Conservation (phyloP, 495 filamentous ascomycete species). For the Terfezia boudieri region DNA sequence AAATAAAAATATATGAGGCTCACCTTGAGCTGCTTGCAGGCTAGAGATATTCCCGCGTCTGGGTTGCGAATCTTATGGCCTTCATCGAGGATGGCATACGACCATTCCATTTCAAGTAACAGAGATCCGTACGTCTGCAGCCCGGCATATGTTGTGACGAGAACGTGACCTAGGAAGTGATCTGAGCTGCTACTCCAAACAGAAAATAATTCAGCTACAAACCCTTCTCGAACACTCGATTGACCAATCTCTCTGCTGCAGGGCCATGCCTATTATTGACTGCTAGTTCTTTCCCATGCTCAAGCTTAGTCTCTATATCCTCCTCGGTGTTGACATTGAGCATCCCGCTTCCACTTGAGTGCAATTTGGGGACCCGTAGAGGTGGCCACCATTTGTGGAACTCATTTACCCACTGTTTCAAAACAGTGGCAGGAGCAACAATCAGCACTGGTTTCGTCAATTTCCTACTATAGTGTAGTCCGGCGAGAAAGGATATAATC, state of each 20-base stretch:
- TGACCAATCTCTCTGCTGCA: slow-evolving; percentile 43
- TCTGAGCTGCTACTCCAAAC: not conserved
- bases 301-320: slow-evolving; percentile 24
- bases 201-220: not conserved
- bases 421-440: slow-evolving; percentile 77
- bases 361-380: slow-evolving; percentile 77
- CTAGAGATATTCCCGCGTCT: slow-evolving; percentile 72
- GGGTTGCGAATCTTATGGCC: slow-evolving; percentile 96
- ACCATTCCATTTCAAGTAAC: slow-evolving; percentile 66
- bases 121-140: slow-evolving; percentile 65
- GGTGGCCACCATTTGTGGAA: slow-evolving; percentile 97
- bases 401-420: slow-evolving; percentile 95
- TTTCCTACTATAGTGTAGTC: slow-evolving; percentile 70
- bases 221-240: slow-evolving; percentile 56
- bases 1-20: not conserved
- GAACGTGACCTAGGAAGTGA: slow-evolving; percentile 39
- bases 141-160: slow-evolving; percentile 87
- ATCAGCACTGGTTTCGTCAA: slow-evolving; percentile 66
- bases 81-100: slow-evolving; percentile 84
- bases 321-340: slow-evolving; percentile 59
- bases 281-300: slow-evolving; percentile 19
- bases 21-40: slow-evolving; percentile 57
- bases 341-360: slow-evolving; percentile 92
- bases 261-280: slow-evolving; percentile 35
- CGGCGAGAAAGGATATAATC: slow-evolving; percentile 73